A percentile compares a stretch with the other conserved stretches of the same genome.
These are phyloP conservation scores for Venturiaceae sp. DNA, from an alignment of 2,329 filamentous ascomycete species.

Conservation along the genomic window DNA sequence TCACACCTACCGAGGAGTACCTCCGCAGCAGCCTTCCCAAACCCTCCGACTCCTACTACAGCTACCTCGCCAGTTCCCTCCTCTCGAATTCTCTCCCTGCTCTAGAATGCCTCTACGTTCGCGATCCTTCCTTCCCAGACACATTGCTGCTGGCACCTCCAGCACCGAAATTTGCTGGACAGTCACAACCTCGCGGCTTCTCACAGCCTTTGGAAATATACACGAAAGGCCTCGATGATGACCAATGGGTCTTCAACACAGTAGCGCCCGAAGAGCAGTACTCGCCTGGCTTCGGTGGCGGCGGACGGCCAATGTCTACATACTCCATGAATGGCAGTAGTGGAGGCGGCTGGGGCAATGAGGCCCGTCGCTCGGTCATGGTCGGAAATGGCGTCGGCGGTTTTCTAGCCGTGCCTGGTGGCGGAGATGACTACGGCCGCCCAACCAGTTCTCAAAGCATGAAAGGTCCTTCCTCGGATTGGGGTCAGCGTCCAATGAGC, in stretches of 20 bases:
- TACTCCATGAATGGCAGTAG: conserved; percentile 1
- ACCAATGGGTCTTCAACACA: conserved; percentile 58
- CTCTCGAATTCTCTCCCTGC: conserved; percentile 65
- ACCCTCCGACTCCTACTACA: conserved; percentile 59
- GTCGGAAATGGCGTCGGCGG: conserved; percentile 6
- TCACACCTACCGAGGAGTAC: conserved; percentile 53
- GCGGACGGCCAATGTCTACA: conserved; percentile 1
- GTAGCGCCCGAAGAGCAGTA: conserved; percentile 35
- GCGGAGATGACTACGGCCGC: neutral
- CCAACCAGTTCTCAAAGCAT: neutral
- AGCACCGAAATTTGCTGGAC: conserved; percentile 38
- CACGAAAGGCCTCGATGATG: conserved; percentile 56
- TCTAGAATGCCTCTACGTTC: conserved; percentile 71
- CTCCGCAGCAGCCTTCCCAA: conserved; percentile 44
- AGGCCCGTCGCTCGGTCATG: conserved; percentile 1
- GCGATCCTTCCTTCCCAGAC: conserved; percentile 75
- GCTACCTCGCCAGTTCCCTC: conserved; percentile 76
- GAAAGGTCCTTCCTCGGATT: neutral
- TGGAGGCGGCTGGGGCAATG: conserved; percentile 1
- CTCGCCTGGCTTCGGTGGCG: conserved; percentile 11
- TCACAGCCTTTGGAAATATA: conserved; percentile 52
- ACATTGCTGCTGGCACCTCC: conserved; percentile 60
- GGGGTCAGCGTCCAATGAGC: conserved; percentile 2
- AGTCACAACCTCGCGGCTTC: conserved; percentile 29
- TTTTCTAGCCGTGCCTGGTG: conserved; percentile 4